Base-by-base conservation (phyloP, 164 flowering plant species). In the Tinospora cordifolia region DNA sequence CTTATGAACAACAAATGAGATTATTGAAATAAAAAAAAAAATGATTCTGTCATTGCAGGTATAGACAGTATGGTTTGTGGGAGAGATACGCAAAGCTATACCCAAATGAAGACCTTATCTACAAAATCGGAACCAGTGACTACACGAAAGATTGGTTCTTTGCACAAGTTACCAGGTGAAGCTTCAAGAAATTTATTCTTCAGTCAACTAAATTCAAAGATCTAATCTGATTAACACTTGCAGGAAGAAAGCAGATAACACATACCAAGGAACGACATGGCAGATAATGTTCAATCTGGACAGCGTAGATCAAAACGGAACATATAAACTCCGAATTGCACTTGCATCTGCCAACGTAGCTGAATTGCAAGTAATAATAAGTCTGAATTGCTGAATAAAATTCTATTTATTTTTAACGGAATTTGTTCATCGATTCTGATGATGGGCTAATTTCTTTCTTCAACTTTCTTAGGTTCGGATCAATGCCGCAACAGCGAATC, bases 31-130 rank as follows among this genome's bases (percentile, higher is more conserved):
- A n/a, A n/a, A n/a, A n/a, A n/a, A n/a, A n/a, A n/a, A n/a, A n/a
- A n/a, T 30, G 36, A 2, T 54, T 54, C 60, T 54, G 7, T 19
- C 6, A n/a, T n/a, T n/a, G n/a, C 82, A 91, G 97, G 73, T 91
- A 83, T 70, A 82, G 97, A 77, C 97, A 91, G 24, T 91, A 91
- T 70, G 97, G 94, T 3, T 78, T 91, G 68, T 91, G 94, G 97
- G 94, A 88, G 63, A 86, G 95, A 77, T 89, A 89, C 63, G 70
- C 89, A 1, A 91, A 89, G 2, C 70, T 88, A 22, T 86, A 91
- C 54, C 91, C 95, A 15, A 49, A 87, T n/a, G 76, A 25, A 38
- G 97, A 91, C 67, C 81, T 91, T 46, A 77, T 85, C 54, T 91
- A 81, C 82, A 87, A 78, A 0, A 71, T 91, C 7, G 90, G 87